These are phyloP conservation scores for Danielia oregonensis DNA, from an alignment of 805 yeast genomes.

Conservation along the genomic window DNA sequence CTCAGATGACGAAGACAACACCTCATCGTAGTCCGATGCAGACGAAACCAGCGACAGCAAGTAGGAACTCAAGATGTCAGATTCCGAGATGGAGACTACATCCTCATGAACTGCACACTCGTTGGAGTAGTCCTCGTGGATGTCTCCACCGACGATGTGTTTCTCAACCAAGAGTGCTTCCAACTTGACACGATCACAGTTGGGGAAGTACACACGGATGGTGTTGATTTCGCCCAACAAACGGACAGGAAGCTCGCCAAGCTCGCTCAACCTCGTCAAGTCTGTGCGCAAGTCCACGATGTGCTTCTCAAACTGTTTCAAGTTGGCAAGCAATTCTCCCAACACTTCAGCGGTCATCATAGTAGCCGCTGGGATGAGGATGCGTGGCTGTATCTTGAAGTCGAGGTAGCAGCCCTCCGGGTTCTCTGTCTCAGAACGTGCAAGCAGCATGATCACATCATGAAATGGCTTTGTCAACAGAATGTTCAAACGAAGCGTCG, in stretches of 20 bases:
- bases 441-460: conserved; percentile 13
- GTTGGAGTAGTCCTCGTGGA: conserved; percentile 28
- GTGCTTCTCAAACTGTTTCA: conserved; percentile 32
- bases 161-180: conserved; percentile 55
- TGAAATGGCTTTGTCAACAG: conserved; percentile 25
- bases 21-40: conserved; percentile 9
- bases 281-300: conserved; percentile 42
- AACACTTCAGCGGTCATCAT: conserved; percentile 29
- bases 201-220: conserved; percentile 63
- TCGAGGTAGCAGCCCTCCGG: conserved; percentile 31
- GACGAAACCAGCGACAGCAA: conserved; percentile 13
- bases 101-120: conserved; percentile 8
- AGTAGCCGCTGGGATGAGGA: conserved; percentile 31
- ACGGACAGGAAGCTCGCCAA: conserved; percentile 65
- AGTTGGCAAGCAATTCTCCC: conserved; percentile 15
- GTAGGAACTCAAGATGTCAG: conserved; percentile 16
- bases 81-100: conserved; percentile 11
- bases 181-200: conserved; percentile 57
- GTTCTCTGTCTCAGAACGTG: conserved; percentile 10
- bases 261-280: conserved; percentile 44
- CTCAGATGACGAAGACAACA: conserved; percentile 9
- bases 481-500: conserved; percentile 24
- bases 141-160: conserved; percentile 56
- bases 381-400: conserved; percentile 26
- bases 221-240: conserved; percentile 35